phyloP scores from a whole-genome alignment of 441 rosid species.

The Populus hybrid region DNA sequence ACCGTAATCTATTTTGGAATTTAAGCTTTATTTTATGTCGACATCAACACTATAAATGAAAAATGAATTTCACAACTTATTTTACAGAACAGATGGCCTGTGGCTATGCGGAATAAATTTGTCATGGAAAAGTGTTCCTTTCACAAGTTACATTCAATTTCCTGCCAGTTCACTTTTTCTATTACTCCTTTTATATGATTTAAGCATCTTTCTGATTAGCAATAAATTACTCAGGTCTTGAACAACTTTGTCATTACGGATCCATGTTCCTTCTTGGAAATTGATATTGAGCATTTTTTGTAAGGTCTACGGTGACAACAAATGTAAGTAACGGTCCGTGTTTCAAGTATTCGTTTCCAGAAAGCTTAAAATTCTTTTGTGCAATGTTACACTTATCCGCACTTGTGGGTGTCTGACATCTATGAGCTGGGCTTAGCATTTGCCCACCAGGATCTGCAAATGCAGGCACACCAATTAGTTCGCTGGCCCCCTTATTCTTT shows the following conservation, averaged over 20 bases:
- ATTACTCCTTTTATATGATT: neutral
- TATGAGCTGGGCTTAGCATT: too few relatives aligned
- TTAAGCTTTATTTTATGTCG: neutral
- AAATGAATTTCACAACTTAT: neutral
- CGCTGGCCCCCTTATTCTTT: neutral
- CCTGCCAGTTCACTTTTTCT: neutral
- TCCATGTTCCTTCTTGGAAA: conserved; percentile 84
- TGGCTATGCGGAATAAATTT: neutral
- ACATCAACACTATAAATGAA: neutral
- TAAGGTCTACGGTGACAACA: conserved; percentile 9
- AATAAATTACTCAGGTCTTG: conserved; percentile 52
- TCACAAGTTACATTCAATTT: neutral
- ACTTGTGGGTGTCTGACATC: neutral
- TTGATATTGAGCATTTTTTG: conserved; percentile 58
- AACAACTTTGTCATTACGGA: conserved; percentile 73
- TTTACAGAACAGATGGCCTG: neutral
- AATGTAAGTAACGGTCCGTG: conserved; percentile 7
- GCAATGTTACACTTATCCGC: neutral
- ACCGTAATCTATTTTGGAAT: neutral
- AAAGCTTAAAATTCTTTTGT: neutral
- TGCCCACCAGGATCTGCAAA: too few relatives aligned
- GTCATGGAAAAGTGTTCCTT: neutral
- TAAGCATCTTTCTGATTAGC: neutral
- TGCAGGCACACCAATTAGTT: neutral
- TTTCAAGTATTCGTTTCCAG: neutral